Base-by-base conservation (phyloP, 805 yeast species). In the Candida krabiensis region DNA sequence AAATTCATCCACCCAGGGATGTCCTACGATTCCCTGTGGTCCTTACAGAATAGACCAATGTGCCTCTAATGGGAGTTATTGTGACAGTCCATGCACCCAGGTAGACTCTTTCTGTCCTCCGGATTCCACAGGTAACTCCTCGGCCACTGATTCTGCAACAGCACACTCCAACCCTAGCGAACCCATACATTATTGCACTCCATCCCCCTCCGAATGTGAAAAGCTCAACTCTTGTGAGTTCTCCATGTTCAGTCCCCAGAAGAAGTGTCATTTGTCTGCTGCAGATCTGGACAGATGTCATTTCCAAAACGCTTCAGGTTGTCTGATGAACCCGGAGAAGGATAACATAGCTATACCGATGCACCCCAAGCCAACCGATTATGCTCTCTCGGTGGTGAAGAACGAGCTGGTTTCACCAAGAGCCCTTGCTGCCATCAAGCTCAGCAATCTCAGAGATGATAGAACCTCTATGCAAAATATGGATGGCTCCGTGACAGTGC, bases 401-500 rank as follows among this genome's bases (percentile, higher is more conserved):
- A 19, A n/a, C 14, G 37, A 27, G 19, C n/a, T 33, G 33, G 13
- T 24, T 6, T 36, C 39, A 5, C 35, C 37, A 9, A 28, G 9
- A 4, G 22, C 22, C 8, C 24, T 15, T 16, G 30, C 35, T 19
- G 11, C 37, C 9, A 24, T 36, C 6, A 42, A 35, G 28, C 3
- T 30, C 9, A 41, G 41, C 31, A 34, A 31, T n/a, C 23, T 37
- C 15, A 14, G 46, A 28, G 35, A 19, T 7, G 36, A 38, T 16
- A 11, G 19, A 12, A 21, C 24, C 7, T 7, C 9, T 21, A 4
- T 14, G 13, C 25, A 19, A 11, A 13, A 16, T 9, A 21, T 19
- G 12, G 18, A 32, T 13, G n/a, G n/a, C n/a, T n/a, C n/a, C n/a
- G 35, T 19, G 25, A 19, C 12, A 25, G 21, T 26, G n/a, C 25